These are phyloP conservation scores for Scedosporium apiospermum DNA, from an alignment of 2,329 filamentous ascomycete genomes.

Conservation along the genomic window DNA sequence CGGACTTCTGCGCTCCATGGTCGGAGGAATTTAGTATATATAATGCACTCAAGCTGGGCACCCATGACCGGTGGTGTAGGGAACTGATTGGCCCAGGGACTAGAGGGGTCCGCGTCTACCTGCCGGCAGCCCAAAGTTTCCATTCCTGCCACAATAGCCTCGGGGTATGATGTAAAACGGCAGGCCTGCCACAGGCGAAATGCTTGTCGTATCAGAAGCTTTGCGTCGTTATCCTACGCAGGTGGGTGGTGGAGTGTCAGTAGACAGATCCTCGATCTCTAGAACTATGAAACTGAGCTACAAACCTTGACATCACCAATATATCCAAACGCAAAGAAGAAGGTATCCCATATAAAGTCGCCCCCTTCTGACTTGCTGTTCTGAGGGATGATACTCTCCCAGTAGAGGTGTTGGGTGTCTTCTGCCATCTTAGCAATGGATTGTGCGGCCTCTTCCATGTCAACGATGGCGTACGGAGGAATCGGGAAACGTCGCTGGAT, in stretches of 20 bases:
- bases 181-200: conserved; percentile 4
- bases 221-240: background rate
- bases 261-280: background rate
- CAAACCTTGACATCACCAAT: background rate
- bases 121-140: background rate
- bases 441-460: conserved; percentile 35
- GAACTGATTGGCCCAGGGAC: background rate
- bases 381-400: background rate
- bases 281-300: background rate
- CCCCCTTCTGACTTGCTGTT: background rate
- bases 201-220: background rate
- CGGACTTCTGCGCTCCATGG: background rate
- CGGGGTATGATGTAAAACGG: conserved; percentile 5
- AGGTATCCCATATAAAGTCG: conserved; percentile 1
- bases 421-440: background rate
- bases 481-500: conserved; percentile 36
- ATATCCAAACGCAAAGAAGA: background rate
- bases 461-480: conserved; percentile 46
- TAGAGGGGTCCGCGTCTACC: background rate
- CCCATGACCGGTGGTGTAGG: conserved; percentile 6
- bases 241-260: background rate
- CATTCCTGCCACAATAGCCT: background rate
- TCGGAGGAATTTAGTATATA: conserved; percentile 4
- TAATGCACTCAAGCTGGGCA: conserved; percentile 7
- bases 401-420: background rate